Base-by-base conservation (phyloP, 108 stramenopile genomes). In the Cylindrotheca fusiformis region DNA sequence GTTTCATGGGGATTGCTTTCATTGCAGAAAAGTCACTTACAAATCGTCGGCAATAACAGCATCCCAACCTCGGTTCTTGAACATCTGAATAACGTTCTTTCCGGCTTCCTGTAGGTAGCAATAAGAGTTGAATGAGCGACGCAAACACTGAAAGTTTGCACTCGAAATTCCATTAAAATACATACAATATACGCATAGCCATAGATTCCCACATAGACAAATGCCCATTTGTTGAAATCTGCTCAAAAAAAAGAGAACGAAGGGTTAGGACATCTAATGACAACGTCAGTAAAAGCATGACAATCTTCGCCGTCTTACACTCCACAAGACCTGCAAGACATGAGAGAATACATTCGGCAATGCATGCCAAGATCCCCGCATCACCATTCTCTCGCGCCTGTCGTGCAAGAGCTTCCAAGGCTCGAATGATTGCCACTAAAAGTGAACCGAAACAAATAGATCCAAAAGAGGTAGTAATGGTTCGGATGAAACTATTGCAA, bases 1-100 rank as follows among this genome's bases (percentile, higher is more conserved):
- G 21, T 51, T 51, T 4, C 17, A n/a, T 41, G 36, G 14, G 14
- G 36, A 10, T 6, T 41, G 36, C 36, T 14, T 14, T 41, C 36
- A 14, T 10, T 22, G 19, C n/a, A 6, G 5, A 19, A 5, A 51
- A 51, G 19, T 19, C 50, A 63, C 63, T 52, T 63, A 63, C 68
- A 94, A 74, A 75, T 94, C 93, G 52, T 96, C 95, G 14, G 90
- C 91, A 74, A 96, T 93, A 63, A 96, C 81, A 6, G 90, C 87
- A 55, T 90, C 90, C 95, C 92, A 94, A 20, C 95, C 95, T 26
- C 94, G 85, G 63, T 84, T 78, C 60, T 74, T 74, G 75, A 97
- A 97, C 21, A 97, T 72, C 19, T 62, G 63, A 25, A 91, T 65
- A 25, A 94, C 95, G 44, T 77, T 78, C 68, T 86, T 87, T 52